Evolutionary conservation across 495 filamentous ascomycete genomes (phyloP).

Genomic region (Neurospora tetrasperma): DNA sequence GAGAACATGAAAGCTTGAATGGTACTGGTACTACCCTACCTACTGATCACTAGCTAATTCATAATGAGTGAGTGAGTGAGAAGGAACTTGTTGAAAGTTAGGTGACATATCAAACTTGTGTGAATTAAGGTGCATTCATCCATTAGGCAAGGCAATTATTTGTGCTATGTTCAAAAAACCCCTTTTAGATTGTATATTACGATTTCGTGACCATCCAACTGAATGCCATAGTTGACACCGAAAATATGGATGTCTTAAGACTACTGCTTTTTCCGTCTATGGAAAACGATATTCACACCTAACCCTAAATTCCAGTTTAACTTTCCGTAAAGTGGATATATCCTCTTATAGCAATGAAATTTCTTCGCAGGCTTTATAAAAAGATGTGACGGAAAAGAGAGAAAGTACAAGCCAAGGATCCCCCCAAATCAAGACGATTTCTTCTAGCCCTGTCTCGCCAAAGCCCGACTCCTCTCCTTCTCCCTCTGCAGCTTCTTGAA

Average conservation of each 20-base stretch:
- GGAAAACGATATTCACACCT: not conserved
- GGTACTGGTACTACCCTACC: too few relatives aligned
- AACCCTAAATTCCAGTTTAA: not conserved
- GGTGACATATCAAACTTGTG: too few relatives aligned
- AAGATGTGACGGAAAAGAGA: not conserved
- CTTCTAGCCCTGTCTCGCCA: not conserved
- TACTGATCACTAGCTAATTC: too few relatives aligned
- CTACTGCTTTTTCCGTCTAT: not conserved
- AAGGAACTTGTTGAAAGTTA: too few relatives aligned
- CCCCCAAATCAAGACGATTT: not conserved
- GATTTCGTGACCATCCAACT: not conserved
- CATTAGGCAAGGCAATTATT: too few relatives aligned
- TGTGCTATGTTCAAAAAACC: too few relatives aligned
- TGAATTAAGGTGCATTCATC: too few relatives aligned
- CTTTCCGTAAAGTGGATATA: not conserved
- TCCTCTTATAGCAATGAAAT: not conserved
- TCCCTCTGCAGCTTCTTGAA: constrained; percentile 81
- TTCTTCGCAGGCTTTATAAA: not conserved
- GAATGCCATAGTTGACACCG: not conserved
- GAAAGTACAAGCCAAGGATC: not conserved
- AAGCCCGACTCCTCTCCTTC: constrained; percentile 26
- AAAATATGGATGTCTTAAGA: not conserved
- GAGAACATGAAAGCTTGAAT: too few relatives aligned
- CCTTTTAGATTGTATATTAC: too few relatives aligned
- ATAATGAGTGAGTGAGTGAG: too few relatives aligned